Percentiles rank a stretch among this genome's conserved stretches.
Conservation (phyloP, 2,329 filamentous ascomycete species). For the Venturia pyrina region DNA sequence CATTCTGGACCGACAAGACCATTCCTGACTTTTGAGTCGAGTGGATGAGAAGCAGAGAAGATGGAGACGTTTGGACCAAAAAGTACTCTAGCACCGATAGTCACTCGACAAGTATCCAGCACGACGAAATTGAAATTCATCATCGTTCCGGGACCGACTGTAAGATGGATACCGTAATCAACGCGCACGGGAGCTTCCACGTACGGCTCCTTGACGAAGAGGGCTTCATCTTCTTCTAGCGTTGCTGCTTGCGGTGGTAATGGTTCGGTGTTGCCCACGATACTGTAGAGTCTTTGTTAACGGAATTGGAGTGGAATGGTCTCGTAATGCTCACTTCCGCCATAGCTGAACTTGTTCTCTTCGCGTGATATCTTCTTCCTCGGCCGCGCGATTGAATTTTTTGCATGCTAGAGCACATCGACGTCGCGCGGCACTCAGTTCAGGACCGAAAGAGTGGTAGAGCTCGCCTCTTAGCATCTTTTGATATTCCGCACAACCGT, state of each 20-base stretch:
- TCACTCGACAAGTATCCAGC: constrained; percentile 66
- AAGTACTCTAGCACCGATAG: constrained; percentile 65
- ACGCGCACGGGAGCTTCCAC: constrained; percentile 59
- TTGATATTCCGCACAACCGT: constrained; percentile 23
- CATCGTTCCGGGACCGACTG: constrained; percentile 61
- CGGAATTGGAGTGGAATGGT: too few species aligned
- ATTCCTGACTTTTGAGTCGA: constrained; percentile 61
- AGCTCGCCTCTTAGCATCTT: constrained; percentile 58
- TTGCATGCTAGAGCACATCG: constrained; percentile 52
- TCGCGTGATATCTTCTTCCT: constrained; percentile 52
- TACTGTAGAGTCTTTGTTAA: constrained; percentile 32
- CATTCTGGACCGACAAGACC: constrained; percentile 64
- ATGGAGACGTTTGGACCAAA: constrained; percentile 69
- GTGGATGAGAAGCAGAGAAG: constrained; percentile 57
- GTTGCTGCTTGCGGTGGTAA: constrained; percentile 36
- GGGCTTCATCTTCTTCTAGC: constrained; percentile 54
- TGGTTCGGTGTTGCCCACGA: constrained; percentile 52
- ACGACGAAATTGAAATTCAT: constrained; percentile 68
- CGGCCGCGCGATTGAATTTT: constrained; percentile 53
- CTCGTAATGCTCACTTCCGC: constrained; percentile 49
- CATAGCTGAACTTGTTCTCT: constrained; percentile 57
- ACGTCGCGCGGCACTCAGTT: constrained; percentile 53
- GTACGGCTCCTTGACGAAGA: constrained; percentile 57
- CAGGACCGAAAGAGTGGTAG: constrained; percentile 63
- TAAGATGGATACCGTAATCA: constrained; percentile 71